Evolutionary conservation across 192 early-diverging fungal genomes (phyloP), one percentile per base, ranked within the genome.

Genomic region (Gigaspora rosea): DNA sequence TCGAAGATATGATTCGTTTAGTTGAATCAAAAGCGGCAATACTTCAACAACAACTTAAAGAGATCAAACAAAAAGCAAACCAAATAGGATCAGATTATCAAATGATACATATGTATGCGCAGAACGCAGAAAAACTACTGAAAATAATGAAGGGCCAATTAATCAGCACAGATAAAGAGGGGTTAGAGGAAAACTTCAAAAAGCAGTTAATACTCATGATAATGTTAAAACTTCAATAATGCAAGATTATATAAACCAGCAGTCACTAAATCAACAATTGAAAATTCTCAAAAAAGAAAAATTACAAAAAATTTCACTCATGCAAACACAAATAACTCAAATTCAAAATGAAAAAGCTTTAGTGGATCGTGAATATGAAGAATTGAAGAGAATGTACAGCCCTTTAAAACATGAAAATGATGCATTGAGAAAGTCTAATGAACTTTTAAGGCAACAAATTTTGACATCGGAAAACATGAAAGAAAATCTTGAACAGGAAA

Each of bases 11-110:
- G 62, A 13, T 20, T 63, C 71, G 56, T 57, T 71, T 56, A 13
- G 11, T 13, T n/a, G 33, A 76, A 75, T 68, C 32, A 65, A 50
- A 68, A 41, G 54, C 66, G 8, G 68, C 47, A 32, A 20, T 32
- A 59, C 69, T 16, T 32, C 71, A 78, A 36, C 54, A 56, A 75
- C 52, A 75, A 62, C 49, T 80, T 13, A 22, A 18, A 6, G 76
- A 81, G 46, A 66, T 71, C 8, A 47, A 68, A 54, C 41, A 73
- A 7, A 75, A 76, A 54, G 80, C 84, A 50, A 77, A 80, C n/a
- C 85, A 86, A 58, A 71, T 86, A 2, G 85, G 84, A 77, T 62
- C 75, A 0, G 85, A 86, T 67, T 81, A 84, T 59, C 83, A 84
- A 22, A 78, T 71, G 5, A 80, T 83, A 0, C 47, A 76, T 12